Evolutionary conservation across 345 rosid genomes (phyloP).

Genomic region (Eutrema heterophyllum): DNA sequence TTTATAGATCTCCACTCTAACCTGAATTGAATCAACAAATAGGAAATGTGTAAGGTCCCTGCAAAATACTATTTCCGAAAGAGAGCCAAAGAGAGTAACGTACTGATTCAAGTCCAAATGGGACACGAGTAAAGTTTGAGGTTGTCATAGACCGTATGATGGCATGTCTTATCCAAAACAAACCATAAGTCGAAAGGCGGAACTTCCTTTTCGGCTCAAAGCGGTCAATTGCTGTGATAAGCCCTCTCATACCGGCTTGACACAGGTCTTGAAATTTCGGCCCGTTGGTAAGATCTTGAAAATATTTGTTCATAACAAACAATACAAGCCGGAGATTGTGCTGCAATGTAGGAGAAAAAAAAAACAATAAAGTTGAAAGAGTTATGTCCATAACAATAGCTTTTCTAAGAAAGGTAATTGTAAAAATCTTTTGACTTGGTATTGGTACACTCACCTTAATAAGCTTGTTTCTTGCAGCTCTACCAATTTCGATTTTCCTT

Average conservation of each 20-base stretch:
- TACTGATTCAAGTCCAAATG: constrained; percentile 95
- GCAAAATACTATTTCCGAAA: not conserved
- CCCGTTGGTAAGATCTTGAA: constrained; percentile 74
- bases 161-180: constrained; percentile 96
- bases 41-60: not conserved
- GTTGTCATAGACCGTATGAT: constrained; percentile 82
- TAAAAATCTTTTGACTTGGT: not conserved
- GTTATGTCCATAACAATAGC: not conserved
- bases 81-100: constrained; percentile 5
- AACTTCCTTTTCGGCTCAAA: constrained; percentile 76
- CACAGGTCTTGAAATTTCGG: constrained; percentile 90
- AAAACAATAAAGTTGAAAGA: not conserved
- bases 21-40: constrained; percentile 40
- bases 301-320: constrained; percentile 83
- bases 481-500: constrained; percentile 56
- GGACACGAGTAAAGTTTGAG: constrained; percentile 76
- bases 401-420: not conserved
- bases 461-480: constrained; percentile 89
- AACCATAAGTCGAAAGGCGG: constrained; percentile 78
- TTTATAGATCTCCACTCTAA: constrained; percentile 70
- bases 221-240: constrained; percentile 86
- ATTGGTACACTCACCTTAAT: constrained; percentile 50
- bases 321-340: constrained; percentile 92
- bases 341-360: constrained; percentile 42
- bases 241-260: constrained; percentile 94